Conservation (phyloP, 805 yeast genomes). For the Limtongia smithiae region DNA sequence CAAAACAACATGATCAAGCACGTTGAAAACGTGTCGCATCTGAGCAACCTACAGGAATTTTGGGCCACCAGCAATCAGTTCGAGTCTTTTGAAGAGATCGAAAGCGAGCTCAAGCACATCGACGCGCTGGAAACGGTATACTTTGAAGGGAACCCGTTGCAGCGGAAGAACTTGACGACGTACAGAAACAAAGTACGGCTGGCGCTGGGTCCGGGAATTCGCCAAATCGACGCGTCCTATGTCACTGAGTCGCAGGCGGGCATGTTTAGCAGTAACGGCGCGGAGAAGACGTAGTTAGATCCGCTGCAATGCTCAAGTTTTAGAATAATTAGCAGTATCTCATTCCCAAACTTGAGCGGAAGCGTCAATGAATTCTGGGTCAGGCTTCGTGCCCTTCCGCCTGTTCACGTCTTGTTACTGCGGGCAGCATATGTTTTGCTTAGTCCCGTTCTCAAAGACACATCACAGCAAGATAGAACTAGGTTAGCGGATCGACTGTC, state of each 20-base stretch:
- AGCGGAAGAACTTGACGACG: constrained; percentile 64
- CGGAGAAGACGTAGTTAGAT: too few relatives aligned
- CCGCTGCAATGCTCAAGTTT: too few relatives aligned
- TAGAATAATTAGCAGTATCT: too few relatives aligned
- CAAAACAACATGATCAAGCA: constrained; percentile 66
- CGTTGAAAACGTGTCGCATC: constrained; percentile 62
- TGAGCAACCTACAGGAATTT: constrained; percentile 74
- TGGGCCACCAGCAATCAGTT: constrained; percentile 87
- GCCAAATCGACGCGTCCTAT: constrained; percentile 87
- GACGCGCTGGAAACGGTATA: constrained; percentile 79
- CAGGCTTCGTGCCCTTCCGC: too few relatives aligned
- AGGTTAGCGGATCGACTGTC: too few relatives aligned
- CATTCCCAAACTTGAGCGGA: too few relatives aligned
- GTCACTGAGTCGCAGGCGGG: constrained; percentile 20
- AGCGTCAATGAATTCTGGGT: too few relatives aligned
- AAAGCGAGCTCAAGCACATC: constrained; percentile 58
- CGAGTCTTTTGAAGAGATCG: constrained; percentile 64
- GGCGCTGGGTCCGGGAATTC: constrained; percentile 63
- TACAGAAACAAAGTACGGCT: constrained; percentile 80
- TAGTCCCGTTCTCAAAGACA: too few relatives aligned
- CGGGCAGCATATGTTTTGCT: too few relatives aligned
- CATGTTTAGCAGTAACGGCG: too few relatives aligned
- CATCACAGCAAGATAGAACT: too few relatives aligned
- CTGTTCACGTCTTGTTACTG: too few relatives aligned
- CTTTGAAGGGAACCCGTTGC: constrained; percentile 90